A percentile compares a stretch with the other conserved stretches of the same genome.
Evolutionary conservation across 225 moss, liverwort and hornwort species (phyloP).

Genomic region (Sphagnum tenellum): DNA sequence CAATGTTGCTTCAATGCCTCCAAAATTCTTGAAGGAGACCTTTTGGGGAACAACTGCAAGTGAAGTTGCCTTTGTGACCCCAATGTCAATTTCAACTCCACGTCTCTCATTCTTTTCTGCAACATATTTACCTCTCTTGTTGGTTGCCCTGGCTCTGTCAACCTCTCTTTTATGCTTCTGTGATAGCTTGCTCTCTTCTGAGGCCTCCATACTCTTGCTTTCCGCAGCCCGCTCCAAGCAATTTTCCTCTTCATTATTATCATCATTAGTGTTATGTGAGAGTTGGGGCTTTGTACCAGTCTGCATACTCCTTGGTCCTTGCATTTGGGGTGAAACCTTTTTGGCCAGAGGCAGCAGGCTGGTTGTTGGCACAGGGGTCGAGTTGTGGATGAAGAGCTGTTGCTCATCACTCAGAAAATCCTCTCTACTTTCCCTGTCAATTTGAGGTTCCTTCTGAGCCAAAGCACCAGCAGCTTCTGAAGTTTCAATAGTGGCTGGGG

Average conservation of each 20-base stretch:
- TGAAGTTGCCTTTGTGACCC: conserved; percentile 21
- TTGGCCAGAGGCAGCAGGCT: conserved; percentile 28
- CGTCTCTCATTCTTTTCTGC: conserved; percentile 32
- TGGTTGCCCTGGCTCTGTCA: conserved; percentile 21
- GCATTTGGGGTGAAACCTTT: conserved; percentile 34
- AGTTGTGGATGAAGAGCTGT: conserved; percentile 3
- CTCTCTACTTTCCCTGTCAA: conserved; percentile 44
- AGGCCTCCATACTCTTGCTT: conserved; percentile 20
- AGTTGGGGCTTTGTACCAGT: conserved; percentile 28
- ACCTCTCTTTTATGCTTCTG: conserved; percentile 33
- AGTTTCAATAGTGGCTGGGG: conserved; percentile 34
- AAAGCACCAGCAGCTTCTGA: conserved; percentile 42
- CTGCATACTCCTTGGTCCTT: conserved; percentile 24
- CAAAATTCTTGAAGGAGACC: conserved; percentile 75
- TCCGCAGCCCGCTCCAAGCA: conserved; percentile 10
- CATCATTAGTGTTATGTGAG: conserved; percentile 9
- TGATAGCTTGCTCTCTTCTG: conserved; percentile 25
- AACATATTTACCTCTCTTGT: conserved; percentile 47
- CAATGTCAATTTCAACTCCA: conserved; percentile 20
- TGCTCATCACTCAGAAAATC: conserved; percentile 7
- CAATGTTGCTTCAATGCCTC: conserved; percentile 75
- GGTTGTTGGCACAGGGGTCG: conserved; percentile 47
- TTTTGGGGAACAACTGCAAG: conserved; percentile 47
- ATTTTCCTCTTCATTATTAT: conserved; percentile 17
- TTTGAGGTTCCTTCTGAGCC: conserved; percentile 35